A percentile compares a stretch with the other conserved stretches of the same genome.
Evolutionary conservation across 441 rosid genomes (phyloP).

Genomic region (Iberis amara): DNA sequence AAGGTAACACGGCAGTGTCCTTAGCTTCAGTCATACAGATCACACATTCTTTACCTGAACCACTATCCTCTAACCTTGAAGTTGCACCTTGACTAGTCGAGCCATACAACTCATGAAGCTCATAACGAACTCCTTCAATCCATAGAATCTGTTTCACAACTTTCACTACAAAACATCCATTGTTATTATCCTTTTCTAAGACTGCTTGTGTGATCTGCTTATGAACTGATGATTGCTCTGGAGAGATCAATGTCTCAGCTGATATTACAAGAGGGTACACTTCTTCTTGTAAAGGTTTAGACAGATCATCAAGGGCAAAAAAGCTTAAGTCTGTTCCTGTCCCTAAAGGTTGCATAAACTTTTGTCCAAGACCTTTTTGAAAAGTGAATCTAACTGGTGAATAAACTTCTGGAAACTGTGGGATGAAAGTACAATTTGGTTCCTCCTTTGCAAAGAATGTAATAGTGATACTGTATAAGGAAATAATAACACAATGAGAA

Average conservation of each 20-base stretch:
- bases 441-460: constrained; percentile 85
- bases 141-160: constrained; percentile 74
- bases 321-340: constrained; percentile 81
- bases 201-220: constrained; percentile 85
- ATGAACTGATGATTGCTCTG: constrained; percentile 38
- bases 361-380: constrained; percentile 68
- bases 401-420: constrained; percentile 62
- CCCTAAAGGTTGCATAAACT: constrained; percentile 70
- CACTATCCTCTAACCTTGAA: constrained; percentile 56
- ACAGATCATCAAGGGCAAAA: constrained; percentile 71
- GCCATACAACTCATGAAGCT: constrained; percentile 79
- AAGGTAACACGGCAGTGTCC: constrained; percentile 75
- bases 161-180: constrained; percentile 49
- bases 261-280: constrained; percentile 85
- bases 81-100: constrained; percentile 34
- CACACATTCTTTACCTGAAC: constrained; percentile 74
- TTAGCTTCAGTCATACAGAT: constrained; percentile 82
- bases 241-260: constrained; percentile 52
- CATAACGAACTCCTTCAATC: constrained; percentile 77
- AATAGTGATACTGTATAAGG: constrained; percentile 58
- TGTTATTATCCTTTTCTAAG: constrained; percentile 40
- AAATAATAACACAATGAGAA: constrained; percentile 14
- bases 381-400: constrained; percentile 57
- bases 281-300: constrained; percentile 74
- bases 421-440: constrained; percentile 59